Percentiles rank a stretch among this genome's conserved stretches.
Conservation (phyloP, 2,329 filamentous ascomycete species). For the Helicocarpus griseus region DNA sequence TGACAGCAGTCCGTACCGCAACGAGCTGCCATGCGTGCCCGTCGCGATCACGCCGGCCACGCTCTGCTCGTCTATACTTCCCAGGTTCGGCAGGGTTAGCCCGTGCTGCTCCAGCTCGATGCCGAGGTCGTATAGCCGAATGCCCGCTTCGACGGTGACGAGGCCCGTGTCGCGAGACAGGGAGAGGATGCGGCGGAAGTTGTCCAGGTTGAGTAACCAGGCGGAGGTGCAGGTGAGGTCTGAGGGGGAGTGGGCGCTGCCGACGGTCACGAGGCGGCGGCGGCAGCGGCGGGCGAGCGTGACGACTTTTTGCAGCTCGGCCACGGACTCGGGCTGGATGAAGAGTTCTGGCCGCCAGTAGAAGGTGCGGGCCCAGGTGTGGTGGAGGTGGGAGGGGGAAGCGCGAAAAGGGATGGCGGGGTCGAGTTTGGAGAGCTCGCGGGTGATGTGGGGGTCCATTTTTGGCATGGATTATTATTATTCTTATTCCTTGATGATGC, state of each 20-base stretch:
- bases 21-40: slow-evolving; percentile 82
- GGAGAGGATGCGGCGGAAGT: slow-evolving; percentile 61
- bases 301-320: slow-evolving; percentile 75
- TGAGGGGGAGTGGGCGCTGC: slow-evolving; percentile 84
- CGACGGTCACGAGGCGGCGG: slow-evolving; percentile 73
- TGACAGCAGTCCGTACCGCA: slow-evolving; percentile 73
- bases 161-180: slow-evolving; percentile 57
- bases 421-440: slow-evolving; percentile 50
- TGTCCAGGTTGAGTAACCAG: slow-evolving; percentile 91
- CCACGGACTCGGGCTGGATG: slow-evolving; percentile 68
- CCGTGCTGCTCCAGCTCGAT: slow-evolving; percentile 61
- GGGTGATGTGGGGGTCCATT: slow-evolving; percentile 14
- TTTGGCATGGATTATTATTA: too few relatives aligned
- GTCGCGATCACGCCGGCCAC: slow-evolving; percentile 88
- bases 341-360: slow-evolving; percentile 83
- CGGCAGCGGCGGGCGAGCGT: slow-evolving; percentile 71
- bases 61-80: slow-evolving; percentile 90
- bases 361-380: slow-evolving; percentile 93
- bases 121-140: slow-evolving; percentile 67
- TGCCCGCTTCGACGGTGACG: slow-evolving; percentile 78
- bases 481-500: too few relatives aligned
- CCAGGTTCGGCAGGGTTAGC: slow-evolving; percentile 80
- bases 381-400: slow-evolving; percentile 61
- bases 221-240: slow-evolving; percentile 86
- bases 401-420: slow-evolving; percentile 67